Percentiles rank a stretch among this genome's conserved stretches.
Evolutionary conservation across 2,329 filamentous ascomycete genomes (phyloP).

Genomic region (Didymella pinodella): DNA sequence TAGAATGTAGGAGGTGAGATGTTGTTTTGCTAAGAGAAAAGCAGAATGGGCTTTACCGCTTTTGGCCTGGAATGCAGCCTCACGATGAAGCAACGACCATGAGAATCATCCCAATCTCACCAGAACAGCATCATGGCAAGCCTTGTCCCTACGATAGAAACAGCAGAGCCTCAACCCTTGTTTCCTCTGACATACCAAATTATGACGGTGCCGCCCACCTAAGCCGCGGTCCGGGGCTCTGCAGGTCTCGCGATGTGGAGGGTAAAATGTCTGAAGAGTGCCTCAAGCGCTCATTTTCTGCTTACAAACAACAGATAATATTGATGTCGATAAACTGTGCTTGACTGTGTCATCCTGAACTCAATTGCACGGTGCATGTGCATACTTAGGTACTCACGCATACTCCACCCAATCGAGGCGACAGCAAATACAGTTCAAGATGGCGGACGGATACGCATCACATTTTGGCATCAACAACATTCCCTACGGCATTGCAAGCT

Average conservation of each 20-base stretch:
- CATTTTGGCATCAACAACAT: slow-evolving; percentile 46
- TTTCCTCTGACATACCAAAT: too few species aligned
- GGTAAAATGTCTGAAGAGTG: background rate
- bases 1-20: background rate
- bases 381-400: background rate
- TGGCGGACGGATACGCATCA: slow-evolving; percentile 35
- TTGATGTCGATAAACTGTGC: background rate
- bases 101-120: background rate
- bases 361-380: background rate
- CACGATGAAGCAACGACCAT: background rate
- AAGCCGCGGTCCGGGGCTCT: slow-evolving; percentile 2
- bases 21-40: background rate
- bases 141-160: background rate
- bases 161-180: background rate
- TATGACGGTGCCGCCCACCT: background rate
- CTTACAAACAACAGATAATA: background rate
- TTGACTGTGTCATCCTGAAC: background rate
- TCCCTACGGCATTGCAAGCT: slow-evolving; percentile 44
- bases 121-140: background rate
- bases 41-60: background rate
- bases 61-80: background rate
- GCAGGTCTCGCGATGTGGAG: slow-evolving; percentile 18
- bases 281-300: background rate
- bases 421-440: slow-evolving; percentile 7
- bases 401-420: background rate